Base-by-base conservation (phyloP, 495 filamentous ascomycete species). In the Penicillium desertorum region DNA sequence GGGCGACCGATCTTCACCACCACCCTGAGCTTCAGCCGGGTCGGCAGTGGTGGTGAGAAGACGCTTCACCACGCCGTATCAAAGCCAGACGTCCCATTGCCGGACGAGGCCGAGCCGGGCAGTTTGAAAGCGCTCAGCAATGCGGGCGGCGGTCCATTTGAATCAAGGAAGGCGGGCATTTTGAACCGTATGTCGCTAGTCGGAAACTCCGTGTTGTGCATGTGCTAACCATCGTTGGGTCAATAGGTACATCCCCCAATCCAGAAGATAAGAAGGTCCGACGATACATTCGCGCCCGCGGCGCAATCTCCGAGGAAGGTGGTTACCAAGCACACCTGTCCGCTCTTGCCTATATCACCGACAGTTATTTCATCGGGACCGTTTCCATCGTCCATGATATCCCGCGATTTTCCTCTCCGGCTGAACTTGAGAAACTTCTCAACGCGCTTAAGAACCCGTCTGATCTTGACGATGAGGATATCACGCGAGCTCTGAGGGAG, bases 1-100 rank as follows among this genome's bases (percentile, higher is more conserved):
- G 94, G 91, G n/a, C 85, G 86, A 55, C 84, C 85, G 54, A 98
- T 98, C 71, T 96, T 98, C 78, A 96, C 93, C 37, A 92, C 90
- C 3, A 98, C 93, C 5, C 81, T 93, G 72, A 92, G 88, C 53
- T 98, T 98, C 69, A 87, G 88, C 64, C 77, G 83, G 14, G 84
- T 89, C 46, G 83, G 82, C 52, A 85, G 83, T 62, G 86, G 84
- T 25, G 88, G 88, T 5, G 73, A 79, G 62, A 75, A 77, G 61
- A 78, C 73, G 51, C 71, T 92, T 20, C 71, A 82, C 54, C 75
- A 78, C 58, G 68, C 72, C 3, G 61, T 63, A 4, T 46, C 66
- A 0, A 78, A 66, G 58, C 75, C 75, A 1, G 57, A 65, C 20
- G 52, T 73, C 27, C 12, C 61, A 4, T 46, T 71, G 2, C 75